Conservation (phyloP, 805 yeast species). For the Spathaspora arborariae region DNA sequence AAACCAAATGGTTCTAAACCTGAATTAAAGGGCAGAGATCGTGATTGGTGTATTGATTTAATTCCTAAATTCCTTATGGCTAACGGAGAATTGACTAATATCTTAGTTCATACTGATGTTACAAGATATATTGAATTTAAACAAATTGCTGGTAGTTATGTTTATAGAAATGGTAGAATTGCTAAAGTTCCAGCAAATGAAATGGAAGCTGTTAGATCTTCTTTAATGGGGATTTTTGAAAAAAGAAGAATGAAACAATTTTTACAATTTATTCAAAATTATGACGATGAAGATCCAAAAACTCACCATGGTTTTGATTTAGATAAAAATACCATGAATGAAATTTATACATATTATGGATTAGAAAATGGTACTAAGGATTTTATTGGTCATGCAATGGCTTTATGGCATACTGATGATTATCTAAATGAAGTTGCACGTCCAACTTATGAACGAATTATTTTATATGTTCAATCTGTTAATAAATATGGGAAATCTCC, state of each 20-base stretch:
- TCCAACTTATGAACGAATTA: conserved; percentile 82
- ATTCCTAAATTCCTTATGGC: conserved; percentile 98
- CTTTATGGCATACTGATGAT: conserved; percentile 89
- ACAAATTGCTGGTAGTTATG: conserved; percentile 94
- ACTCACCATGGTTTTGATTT: conserved; percentile 86
- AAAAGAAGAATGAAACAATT: conserved; percentile 93
- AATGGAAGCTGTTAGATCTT: conserved; percentile 84
- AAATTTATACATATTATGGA: conserved; percentile 83
- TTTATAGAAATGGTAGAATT: conserved; percentile 82
- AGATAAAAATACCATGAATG: conserved; percentile 87
- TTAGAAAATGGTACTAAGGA: conserved; percentile 91
- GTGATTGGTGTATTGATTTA: conserved; percentile 97
- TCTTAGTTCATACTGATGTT: conserved; percentile 91
- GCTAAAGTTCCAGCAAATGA: conserved; percentile 95
- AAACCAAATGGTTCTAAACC: conserved; percentile 71
- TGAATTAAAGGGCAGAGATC: conserved; percentile 78
- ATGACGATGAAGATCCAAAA: conserved; percentile 69
- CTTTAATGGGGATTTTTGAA: conserved; percentile 94
- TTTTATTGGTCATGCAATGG: conserved; percentile 98
- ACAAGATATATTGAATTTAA: conserved; percentile 94
- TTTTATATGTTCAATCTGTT: conserved; percentile 83
- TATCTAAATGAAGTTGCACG: conserved; percentile 87
- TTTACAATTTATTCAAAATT: conserved; percentile 80
- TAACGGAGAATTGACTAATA: conserved; percentile 94
- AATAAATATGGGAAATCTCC: conserved; percentile 96